Conservation (phyloP, 2,329 filamentous ascomycete genomes). For the Zymoseptoria tritici region DNA sequence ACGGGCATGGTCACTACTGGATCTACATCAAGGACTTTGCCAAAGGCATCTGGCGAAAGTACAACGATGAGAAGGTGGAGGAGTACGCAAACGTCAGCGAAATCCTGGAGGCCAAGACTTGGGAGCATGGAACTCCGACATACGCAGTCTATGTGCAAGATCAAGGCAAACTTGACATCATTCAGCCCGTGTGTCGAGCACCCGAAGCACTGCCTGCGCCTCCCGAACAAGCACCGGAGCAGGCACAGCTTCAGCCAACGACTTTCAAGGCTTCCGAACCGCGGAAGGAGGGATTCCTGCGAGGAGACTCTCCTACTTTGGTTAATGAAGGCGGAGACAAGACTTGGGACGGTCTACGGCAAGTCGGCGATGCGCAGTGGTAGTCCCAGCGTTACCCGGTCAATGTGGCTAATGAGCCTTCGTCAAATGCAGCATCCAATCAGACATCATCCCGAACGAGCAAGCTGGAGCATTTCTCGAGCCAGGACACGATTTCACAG, state of each 20-base stretch:
- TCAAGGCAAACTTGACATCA: constrained; percentile 51
- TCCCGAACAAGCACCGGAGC: constrained; percentile 1
- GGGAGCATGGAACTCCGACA: constrained; percentile 65
- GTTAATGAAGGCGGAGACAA: neutral
- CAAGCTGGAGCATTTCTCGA: neutral
- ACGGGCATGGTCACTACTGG: constrained; percentile 76
- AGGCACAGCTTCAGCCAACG: neutral
- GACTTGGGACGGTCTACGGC: constrained; percentile 2
- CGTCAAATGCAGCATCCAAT: neutral
- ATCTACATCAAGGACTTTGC: constrained; percentile 92
- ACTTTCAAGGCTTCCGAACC: neutral
- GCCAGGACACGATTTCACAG: neutral
- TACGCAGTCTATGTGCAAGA: constrained; percentile 78
- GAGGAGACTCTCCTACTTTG: neutral
- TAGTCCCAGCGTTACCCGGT: neutral
- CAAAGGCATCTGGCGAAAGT: constrained; percentile 75
- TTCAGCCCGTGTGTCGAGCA: constrained; percentile 37
- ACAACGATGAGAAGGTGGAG: constrained; percentile 81
- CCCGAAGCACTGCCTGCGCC: constrained; percentile 15
- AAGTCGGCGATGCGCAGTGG: neutral
- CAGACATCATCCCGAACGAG: neutral
- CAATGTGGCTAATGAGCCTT: neutral
- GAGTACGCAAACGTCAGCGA: constrained; percentile 49
- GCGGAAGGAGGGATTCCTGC: neutral
- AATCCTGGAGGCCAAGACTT: constrained; percentile 60